Evolutionary conservation across 2,329 filamentous ascomycete genomes (phyloP), one percentile per base, ranked within the genome.

Genomic region (Colletotrichum liaoningense): DNA sequence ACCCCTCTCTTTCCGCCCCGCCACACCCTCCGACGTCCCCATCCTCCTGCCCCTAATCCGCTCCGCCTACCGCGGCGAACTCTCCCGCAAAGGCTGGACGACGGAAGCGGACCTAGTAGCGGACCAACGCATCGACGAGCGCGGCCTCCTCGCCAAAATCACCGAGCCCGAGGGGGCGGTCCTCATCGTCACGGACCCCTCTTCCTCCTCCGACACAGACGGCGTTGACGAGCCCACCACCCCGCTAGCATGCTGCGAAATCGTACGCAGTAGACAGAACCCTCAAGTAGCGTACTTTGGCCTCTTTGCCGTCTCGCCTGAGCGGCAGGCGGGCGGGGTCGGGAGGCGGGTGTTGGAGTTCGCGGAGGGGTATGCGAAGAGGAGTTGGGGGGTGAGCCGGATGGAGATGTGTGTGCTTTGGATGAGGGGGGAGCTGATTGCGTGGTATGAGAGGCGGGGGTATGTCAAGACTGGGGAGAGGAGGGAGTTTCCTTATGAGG

Each of bases 351-450:
- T 87, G 19, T 79, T 88, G 19, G 79, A 76, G 1, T 76, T 80
- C 49, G 86, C 85, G 0, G 87, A 88, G 77, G 75, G 72, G 12
- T 81, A 82, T 74, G 83, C 81, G 0, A 78, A 76, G 35, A 77
- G 57, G 75, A 75, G 59, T 84, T 84, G 83, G 79, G 81, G 81
- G 0, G 79, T 79, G 0, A 35, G 54, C 1, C 77, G 74, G 66
- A 77, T 88, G 78, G 85, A 86, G 75, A 84, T 88, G 83, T 77
- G 72, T 8, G 86, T 87, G 49, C 83, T 88, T 38, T 84, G 81
- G 80, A 79, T 79, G 16, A 77, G 87, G 12, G 72, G 79, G 0
- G 86, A 87, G 77, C 77, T 88, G 57, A 83, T 88, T 58, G 76
- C 79, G 22, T 88, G 85, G 83, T 88, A 88, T 68, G 58, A 80